Base-by-base conservation (phyloP, 2,329 filamentous ascomycete species). In the Aphanocladium album region DNA sequence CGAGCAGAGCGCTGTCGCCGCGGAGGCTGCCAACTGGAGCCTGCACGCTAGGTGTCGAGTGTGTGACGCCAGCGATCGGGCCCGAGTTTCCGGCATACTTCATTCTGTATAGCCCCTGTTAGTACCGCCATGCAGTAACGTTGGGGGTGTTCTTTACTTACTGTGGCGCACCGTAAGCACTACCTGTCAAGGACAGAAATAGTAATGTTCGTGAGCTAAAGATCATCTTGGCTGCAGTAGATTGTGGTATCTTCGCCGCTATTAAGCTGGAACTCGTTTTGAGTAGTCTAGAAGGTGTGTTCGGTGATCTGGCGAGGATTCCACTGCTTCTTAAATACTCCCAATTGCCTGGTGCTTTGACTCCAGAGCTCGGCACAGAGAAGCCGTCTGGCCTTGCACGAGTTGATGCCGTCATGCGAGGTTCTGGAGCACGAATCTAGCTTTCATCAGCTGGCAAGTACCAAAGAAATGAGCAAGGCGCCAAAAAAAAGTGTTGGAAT, bases 31-130 rank as follows among this genome's bases (percentile, higher is more conserved):
- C 78, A 5, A 71, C 68, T 1, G 73, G 62, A 9, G 69, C 67
- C 3, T 74, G 74, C 4, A 74, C 74, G 1, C 72, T 73, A 0
- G 77, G 73, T 8, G 72, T 70, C 0, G 76, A 74, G 2, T 76
- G 69, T 23, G 67, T 66, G 2, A 79, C 69, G 12, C 77, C 79
- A 9, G 69, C 78, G 7, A 80, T 75, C 1, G 74, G 67, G 2
- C 76, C 77, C 2, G 66, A 69, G 61, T 79, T 79, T 58, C 77
- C 76, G 6, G 72, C 77, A 60, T 77, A 77, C 37, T 71, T 72
- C 66, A 78, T 74, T 58, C 74, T 76, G n/a, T 16, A n/a, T n/a
- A 21, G 14, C 12, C 27, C 37, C 16, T 45, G 49, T 57, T 54
- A 55, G 57, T 35, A 17, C 27, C 35, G 37, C 35, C 11, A 25